These are phyloP conservation scores for Nakataea oryzae DNA, from an alignment of 2,329 filamentous ascomycete species.

Conservation along the genomic window DNA sequence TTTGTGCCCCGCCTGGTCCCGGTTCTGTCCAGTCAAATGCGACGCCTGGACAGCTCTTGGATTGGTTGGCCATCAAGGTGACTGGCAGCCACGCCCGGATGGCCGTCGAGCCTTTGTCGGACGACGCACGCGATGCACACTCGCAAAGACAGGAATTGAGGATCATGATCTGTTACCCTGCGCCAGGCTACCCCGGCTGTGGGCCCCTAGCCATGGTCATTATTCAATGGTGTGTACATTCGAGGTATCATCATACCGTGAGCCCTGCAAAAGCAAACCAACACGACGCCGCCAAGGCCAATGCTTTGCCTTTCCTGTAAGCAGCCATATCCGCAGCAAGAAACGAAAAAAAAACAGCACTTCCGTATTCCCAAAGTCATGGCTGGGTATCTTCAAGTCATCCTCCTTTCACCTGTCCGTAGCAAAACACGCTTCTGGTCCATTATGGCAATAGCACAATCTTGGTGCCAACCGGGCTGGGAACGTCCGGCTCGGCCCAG, in stretches of 20 bases:
- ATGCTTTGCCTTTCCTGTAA: not conserved
- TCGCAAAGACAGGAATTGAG: too few species aligned
- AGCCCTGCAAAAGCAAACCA: not conserved
- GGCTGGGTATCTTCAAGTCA: not conserved
- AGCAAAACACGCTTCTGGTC: not conserved
- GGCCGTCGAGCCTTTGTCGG: too few species aligned
- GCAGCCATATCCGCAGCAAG: not conserved
- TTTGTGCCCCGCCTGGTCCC: not conserved
- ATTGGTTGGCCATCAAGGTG: not conserved
- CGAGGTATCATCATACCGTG: not conserved
- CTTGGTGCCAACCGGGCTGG: slow-evolving; percentile 5
- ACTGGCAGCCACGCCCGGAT: too few species aligned
- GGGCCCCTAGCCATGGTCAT: not conserved
- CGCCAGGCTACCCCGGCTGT: not conserved
- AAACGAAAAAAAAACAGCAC: not conserved
- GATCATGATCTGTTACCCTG: not conserved
- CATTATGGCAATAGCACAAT: slow-evolving; percentile 7
- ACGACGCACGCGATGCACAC: too few species aligned
- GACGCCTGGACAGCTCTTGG: not conserved
- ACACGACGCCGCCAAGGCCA: not conserved
- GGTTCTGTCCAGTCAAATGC: not conserved
- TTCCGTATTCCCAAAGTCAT: not conserved
- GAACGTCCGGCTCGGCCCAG: slow-evolving; percentile 1
- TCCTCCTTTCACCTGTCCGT: not conserved
- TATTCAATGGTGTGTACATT: not conserved